Percentiles rank a stretch among this genome's conserved stretches.
These are phyloP conservation scores for Brassica cretica DNA, from an alignment of 345 rosid genomes.

Conservation along the genomic window DNA sequence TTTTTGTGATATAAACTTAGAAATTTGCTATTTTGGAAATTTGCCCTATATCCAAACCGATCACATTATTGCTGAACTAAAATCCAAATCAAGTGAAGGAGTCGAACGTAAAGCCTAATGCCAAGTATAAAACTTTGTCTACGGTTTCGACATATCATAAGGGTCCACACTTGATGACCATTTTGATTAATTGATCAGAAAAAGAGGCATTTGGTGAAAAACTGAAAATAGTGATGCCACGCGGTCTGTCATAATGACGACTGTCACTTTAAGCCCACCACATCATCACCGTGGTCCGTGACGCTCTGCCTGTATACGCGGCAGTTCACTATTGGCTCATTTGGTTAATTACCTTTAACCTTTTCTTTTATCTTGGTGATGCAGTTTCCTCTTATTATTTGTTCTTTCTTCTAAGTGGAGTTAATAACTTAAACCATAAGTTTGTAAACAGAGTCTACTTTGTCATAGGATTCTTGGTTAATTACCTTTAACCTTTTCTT, in stretches of 20 bases:
- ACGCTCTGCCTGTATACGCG: slow-evolving; percentile 11
- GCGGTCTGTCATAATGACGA: slow-evolving; percentile 36
- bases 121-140: slow-evolving; percentile 10
- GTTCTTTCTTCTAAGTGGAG: slow-evolving; percentile 8
- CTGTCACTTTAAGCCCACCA: slow-evolving; percentile 32
- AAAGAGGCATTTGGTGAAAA: slow-evolving; percentile 27
- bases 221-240: slow-evolving; percentile 22
- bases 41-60: too few species aligned
- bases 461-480: slow-evolving; percentile 36
- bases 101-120: not conserved
- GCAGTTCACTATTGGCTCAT: not conserved
- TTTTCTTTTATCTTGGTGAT: slow-evolving; percentile 18
- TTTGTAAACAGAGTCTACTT: slow-evolving; percentile 10
- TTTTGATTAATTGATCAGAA: not conserved
- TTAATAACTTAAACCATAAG: slow-evolving; percentile 13
- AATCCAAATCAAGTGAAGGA: slow-evolving; percentile 1
- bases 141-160: not conserved
- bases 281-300: slow-evolving; percentile 33
- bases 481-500: slow-evolving; percentile 6
- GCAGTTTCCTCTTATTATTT: slow-evolving; percentile 19
- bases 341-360: not conserved
- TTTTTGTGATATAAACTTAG: too few species aligned
- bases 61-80: slow-evolving; percentile 13
- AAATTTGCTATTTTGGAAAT: too few species aligned
- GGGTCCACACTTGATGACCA: slow-evolving; percentile 24